Conservation (phyloP, 192 early-diverging fungal species). For the Mortierella claussenii region DNA sequence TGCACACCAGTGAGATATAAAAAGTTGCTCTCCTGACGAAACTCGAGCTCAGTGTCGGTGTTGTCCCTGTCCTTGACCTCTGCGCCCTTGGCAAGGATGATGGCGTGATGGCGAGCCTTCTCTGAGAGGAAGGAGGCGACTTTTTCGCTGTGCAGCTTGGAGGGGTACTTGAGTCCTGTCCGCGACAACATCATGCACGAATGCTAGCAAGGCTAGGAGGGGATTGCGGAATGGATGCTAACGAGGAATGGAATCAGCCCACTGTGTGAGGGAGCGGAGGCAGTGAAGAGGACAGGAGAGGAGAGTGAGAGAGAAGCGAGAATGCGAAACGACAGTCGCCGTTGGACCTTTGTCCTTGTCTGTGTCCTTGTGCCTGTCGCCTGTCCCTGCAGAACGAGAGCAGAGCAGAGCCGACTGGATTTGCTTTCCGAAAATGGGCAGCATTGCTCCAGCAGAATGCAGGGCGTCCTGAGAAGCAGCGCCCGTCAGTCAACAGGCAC, state of each 20-base stretch:
- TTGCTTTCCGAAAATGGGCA: too few relatives aligned
- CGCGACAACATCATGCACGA: constrained; percentile 28
- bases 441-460: too few relatives aligned
- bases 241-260: background rate
- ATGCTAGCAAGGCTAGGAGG: background rate
- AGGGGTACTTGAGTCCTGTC: constrained; percentile 59
- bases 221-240: background rate
- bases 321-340: background rate
- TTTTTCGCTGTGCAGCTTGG: constrained; percentile 66
- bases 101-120: constrained; percentile 54
- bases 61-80: constrained; percentile 66
- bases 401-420: too few relatives aligned
- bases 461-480: too few relatives aligned
- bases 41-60: constrained; percentile 84
- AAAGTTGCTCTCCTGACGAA: constrained; percentile 91
- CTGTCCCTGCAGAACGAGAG: too few relatives aligned
- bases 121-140: constrained; percentile 58
- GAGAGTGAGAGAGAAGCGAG: background rate
- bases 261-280: background rate
- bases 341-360: too few relatives aligned
- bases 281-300: background rate
- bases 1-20: constrained; percentile 85
- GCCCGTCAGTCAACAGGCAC: too few relatives aligned
- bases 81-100: constrained; percentile 70
- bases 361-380: background rate